phyloP scores from a whole-genome alignment of 2,329 filamentous ascomycete genomes.

The Fonsecaea pedrosoi region DNA sequence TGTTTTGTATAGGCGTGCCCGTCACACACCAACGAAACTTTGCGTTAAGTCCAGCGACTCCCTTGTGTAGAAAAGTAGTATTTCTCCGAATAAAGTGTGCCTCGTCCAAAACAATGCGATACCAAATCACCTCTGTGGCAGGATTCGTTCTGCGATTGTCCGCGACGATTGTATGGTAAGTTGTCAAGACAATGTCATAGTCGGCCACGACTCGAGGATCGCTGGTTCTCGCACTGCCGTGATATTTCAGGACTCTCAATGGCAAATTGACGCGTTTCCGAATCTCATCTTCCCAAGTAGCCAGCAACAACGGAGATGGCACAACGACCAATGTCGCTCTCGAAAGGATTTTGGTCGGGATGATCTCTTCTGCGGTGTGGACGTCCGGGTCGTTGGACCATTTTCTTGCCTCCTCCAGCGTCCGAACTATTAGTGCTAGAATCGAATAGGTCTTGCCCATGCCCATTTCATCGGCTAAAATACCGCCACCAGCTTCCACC shows the following conservation, averaged over 20 bases:
- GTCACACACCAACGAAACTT: slow-evolving; percentile 61
- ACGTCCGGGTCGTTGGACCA: slow-evolving; percentile 45
- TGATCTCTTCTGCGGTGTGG: slow-evolving; percentile 1
- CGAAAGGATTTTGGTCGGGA: slow-evolving; percentile 32
- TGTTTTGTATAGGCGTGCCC: slow-evolving; percentile 63
- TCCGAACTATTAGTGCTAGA: slow-evolving; percentile 57
- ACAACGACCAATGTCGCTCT: slow-evolving; percentile 56
- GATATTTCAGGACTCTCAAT: slow-evolving; percentile 42
- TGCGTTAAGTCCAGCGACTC: slow-evolving; percentile 52
- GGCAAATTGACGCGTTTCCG: neutral
- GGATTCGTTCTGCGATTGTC: slow-evolving; percentile 42
- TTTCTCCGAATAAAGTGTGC: slow-evolving; percentile 61
- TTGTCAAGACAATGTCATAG: slow-evolving; percentile 56
- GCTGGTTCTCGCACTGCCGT: slow-evolving; percentile 45
- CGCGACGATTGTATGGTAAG: slow-evolving; percentile 55
- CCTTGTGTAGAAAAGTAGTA: slow-evolving; percentile 53
- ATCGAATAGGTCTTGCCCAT: slow-evolving; percentile 65
- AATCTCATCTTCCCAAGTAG: slow-evolving; percentile 9
- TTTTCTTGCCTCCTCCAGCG: slow-evolving; percentile 46
- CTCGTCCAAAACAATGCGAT: slow-evolving; percentile 56
- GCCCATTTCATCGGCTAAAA: slow-evolving; percentile 68
- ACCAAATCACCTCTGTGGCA: slow-evolving; percentile 51
- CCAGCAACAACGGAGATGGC: slow-evolving; percentile 41
- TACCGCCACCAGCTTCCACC: slow-evolving; percentile 50
- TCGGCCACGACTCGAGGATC: slow-evolving; percentile 42